Evolutionary conservation across 257 asterid genomes (phyloP).

Genomic region (Anisodus tanguticus): DNA sequence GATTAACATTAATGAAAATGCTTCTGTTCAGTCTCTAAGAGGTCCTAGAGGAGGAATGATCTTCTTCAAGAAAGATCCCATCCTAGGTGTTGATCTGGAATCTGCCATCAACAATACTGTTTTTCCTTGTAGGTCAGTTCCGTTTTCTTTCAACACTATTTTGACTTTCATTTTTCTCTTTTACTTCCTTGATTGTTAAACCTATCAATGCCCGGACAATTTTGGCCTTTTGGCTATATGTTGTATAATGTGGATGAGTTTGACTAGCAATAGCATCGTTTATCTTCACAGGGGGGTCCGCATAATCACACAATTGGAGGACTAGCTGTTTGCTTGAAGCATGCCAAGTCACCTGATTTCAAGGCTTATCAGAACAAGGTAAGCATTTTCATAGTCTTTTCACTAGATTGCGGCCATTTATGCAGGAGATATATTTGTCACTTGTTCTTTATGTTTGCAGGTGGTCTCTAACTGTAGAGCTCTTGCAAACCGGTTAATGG

Average conservation of each 20-base stretch:
- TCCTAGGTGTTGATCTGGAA: conserved; percentile 82
- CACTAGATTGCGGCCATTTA: background rate
- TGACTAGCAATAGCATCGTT: background rate
- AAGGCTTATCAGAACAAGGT: conserved; percentile 83
- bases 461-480: conserved; percentile 92
- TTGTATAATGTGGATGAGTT: background rate
- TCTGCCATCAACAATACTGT: conserved; percentile 89
- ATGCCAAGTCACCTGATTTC: conserved; percentile 78
- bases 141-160: background rate
- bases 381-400: background rate
- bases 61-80: conserved; percentile 89
- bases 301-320: conserved; percentile 96
- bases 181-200: background rate
- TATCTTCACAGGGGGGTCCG: conserved; percentile 77
- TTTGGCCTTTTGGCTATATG: background rate
- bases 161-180: background rate
- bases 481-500: conserved; percentile 70
- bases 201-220: background rate
- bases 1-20: too few species aligned
- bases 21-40: conserved; percentile 71
- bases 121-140: conserved; percentile 84
- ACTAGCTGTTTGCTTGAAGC: conserved; percentile 80
- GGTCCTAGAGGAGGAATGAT: conserved; percentile 99
- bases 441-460: conserved; percentile 37
- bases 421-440: background rate